phyloP scores from a whole-genome alignment of 1,139 yeast species.

The Taphrina deformans region DNA sequence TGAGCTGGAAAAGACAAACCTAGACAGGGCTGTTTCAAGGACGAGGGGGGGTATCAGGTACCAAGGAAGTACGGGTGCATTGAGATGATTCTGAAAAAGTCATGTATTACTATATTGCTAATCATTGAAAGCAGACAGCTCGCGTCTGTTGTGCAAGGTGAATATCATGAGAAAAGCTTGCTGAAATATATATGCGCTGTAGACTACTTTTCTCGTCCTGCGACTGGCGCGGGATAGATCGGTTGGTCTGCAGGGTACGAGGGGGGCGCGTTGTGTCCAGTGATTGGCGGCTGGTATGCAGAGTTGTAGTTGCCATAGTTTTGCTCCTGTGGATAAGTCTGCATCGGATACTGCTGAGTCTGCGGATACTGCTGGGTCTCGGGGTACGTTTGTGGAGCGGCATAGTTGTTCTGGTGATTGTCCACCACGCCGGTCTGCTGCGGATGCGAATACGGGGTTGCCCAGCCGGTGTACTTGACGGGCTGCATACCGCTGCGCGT shows the following conservation, averaged over 20 bases:
- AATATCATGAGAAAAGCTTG: no score
- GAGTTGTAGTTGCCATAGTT: neutral
- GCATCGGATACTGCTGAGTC: constrained; percentile 14
- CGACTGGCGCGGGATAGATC: neutral
- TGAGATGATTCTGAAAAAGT: no score
- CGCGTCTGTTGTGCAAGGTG: no score
- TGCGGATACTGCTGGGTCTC: constrained; percentile 8
- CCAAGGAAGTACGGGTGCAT: no score
- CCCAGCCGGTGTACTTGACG: constrained; percentile 35
- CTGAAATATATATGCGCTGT: no score
- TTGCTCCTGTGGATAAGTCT: neutral
- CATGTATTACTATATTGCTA: neutral
- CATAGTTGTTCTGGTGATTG: neutral
- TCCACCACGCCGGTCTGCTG: constrained; percentile 24
- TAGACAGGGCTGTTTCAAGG: no score
- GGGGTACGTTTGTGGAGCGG: neutral
- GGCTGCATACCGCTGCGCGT: constrained; percentile 24
- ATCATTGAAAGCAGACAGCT: neutral
- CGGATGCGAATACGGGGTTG: constrained; percentile 28
- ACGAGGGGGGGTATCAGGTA: no score
- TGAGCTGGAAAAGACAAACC: no score
- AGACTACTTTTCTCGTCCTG: constrained; percentile 4
- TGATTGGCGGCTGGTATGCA: neutral
- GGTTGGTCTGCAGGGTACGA: neutral
- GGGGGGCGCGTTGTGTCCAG: constrained; percentile 3